A percentile compares a stretch with the other conserved stretches of the same genome.
Conservation (phyloP, 371 early-diverging fungal genomes). For the Lichtheimia corymbifera region DNA sequence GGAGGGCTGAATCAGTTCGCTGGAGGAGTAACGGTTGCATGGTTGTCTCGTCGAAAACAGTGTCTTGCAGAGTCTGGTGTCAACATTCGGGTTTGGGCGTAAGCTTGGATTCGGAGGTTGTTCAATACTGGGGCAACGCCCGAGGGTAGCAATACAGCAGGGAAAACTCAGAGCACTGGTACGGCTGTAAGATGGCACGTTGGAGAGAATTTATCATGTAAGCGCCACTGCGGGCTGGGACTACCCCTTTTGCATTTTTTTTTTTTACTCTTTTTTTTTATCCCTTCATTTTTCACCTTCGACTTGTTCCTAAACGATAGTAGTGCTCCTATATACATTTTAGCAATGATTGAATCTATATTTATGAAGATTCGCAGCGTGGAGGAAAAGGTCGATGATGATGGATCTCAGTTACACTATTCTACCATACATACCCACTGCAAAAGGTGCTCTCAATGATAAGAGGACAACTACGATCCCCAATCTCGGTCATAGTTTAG, state of each 20-base stretch:
- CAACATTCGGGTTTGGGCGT: constrained; percentile 48
- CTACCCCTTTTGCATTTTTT: constrained; percentile 42
- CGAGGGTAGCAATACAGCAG: constrained; percentile 67
- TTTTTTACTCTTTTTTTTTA: neutral
- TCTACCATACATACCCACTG: too few species aligned
- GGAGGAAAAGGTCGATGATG: too few species aligned
- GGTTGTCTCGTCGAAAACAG: constrained; percentile 14
- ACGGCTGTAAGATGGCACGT: constrained; percentile 60
- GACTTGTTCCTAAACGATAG: too few species aligned
- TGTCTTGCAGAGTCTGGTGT: constrained; percentile 47
- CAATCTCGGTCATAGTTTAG: too few species aligned
- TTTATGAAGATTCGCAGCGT: too few species aligned
- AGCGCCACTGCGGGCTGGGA: constrained; percentile 41
- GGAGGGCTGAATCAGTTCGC: constrained; percentile 47
- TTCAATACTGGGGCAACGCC: constrained; percentile 57
- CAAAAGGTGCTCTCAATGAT: too few species aligned
- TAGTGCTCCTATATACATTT: too few species aligned
- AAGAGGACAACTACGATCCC: too few species aligned
- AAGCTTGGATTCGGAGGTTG: constrained; percentile 49
- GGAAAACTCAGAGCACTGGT: constrained; percentile 60
- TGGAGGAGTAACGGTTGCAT: constrained; percentile 41
- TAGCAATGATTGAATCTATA: too few species aligned
- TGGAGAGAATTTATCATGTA: constrained; percentile 45
- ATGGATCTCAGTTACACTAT: too few species aligned
- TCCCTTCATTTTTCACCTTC: too few species aligned